phyloP scores from a whole-genome alignment of 768 basidiomycete genomes.

The Asterophora parasitica region DNA sequence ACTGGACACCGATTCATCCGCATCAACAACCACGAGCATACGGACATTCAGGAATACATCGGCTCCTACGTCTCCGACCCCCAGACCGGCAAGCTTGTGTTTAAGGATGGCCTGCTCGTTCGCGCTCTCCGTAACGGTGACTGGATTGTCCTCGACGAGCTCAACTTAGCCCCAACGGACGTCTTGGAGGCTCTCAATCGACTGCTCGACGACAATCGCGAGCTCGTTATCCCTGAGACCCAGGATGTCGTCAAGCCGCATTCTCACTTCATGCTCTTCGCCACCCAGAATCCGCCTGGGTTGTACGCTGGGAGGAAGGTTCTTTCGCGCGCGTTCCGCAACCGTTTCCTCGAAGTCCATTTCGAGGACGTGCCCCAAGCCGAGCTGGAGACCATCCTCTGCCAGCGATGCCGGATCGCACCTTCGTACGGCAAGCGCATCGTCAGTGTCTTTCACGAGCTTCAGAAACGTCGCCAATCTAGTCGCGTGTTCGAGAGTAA shows the following conservation, averaged over 20 bases:
- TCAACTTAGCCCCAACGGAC: conserved; percentile 96
- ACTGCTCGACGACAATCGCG: conserved; percentile 94
- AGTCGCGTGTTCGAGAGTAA: conserved; percentile 96
- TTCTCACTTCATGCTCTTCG: conserved; percentile 95
- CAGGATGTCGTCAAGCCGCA: conserved; percentile 93
- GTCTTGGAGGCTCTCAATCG: conserved; percentile 97
- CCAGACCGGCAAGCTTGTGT: conserved; percentile 86
- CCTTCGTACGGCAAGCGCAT: conserved; percentile 91
- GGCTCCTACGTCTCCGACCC: conserved; percentile 96
- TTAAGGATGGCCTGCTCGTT: conserved; percentile 91
- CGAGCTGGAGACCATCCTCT: conserved; percentile 92
- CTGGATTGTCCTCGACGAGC: conserved; percentile 97
- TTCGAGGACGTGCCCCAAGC: conserved; percentile 94
- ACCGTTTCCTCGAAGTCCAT: conserved; percentile 96
- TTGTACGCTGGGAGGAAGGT: conserved; percentile 94
- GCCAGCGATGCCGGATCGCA: conserved; percentile 86
- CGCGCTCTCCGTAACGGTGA: conserved; percentile 87
- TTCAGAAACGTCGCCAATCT: conserved; percentile 88
- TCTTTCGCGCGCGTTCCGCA: conserved; percentile 92
- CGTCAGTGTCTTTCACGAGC: conserved; percentile 86
- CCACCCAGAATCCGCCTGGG: conserved; percentile 97
- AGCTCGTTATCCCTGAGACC: conserved; percentile 92
- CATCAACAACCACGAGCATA: conserved; percentile 99
- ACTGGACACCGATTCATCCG: conserved; percentile 96
- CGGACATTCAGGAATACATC: conserved; percentile 97